Base-by-base conservation (phyloP, 306 rosid species). In the Dryas drummondii region DNA sequence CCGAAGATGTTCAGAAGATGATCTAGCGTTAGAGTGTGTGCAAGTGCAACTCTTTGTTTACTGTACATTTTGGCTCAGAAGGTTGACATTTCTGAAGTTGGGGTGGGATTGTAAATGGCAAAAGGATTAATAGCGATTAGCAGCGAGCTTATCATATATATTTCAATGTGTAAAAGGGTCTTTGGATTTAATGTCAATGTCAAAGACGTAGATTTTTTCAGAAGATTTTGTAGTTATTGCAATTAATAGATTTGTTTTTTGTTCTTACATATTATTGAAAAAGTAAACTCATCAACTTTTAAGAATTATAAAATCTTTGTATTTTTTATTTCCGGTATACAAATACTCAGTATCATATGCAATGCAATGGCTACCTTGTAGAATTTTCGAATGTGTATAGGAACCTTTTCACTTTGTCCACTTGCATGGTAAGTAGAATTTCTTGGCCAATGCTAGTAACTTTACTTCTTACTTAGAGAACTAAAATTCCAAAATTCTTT, bases 1-100 rank as follows among this genome's bases (percentile, higher is more conserved):
- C 78, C 44, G 80, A 79, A 56, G 70, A 57, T 64, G 78, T 37
- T 63, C 74, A 40, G n/a, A 72, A 51, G n/a, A 59, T 72, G 68
- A 15, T 72, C 58, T 68, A 52, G 62, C 76, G 27, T 50, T 72
- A 9, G 47, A 9, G 22, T 47, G 13, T 26, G 22, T 22, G 22
- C 22, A 22, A 22, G 22, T 22, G 45, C 5, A 2, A 72, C 19
- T 12, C 52, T 5, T 44, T 15, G 66, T 71, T 56, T 7, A 5
- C 53, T 70, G 63, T 55, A 55, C 53, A 55, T 56, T 57, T 41
- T 19, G 41, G 46, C 49, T 46, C 53, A 27, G 61, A 37, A 47
- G 16, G 32, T 42, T 41, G 50, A 53, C 63, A 16, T 41, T 46
- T 69, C 32, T 54, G 15, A 48, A 53, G 37, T 79, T 16, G 3